These are phyloP conservation scores for Dryas octopetala DNA, from an alignment of 306 rosid genomes.

Conservation along the genomic window DNA sequence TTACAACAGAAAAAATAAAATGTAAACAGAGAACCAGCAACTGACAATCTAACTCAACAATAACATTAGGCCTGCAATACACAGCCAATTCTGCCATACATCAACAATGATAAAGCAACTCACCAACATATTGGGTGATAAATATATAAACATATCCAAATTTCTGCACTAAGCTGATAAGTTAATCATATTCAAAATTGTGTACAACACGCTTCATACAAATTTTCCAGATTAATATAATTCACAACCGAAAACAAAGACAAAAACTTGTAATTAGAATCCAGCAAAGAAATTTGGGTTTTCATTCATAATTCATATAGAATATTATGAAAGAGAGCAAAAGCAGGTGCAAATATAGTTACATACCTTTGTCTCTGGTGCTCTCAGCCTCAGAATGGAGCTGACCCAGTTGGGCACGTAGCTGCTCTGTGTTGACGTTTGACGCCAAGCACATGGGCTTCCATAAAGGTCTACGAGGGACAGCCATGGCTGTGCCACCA, in stretches of 20 bases:
- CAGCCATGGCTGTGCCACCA: slow-evolving; percentile 36
- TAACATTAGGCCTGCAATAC: neutral
- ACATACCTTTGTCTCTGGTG: slow-evolving; percentile 68
- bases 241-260: neutral
- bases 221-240: neutral
- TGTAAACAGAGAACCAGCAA: neutral
- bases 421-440: slow-evolving; percentile 47
- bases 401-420: slow-evolving; percentile 68
- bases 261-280: neutral
- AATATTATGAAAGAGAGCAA: neutral
- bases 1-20: neutral
- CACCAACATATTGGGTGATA: neutral
- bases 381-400: slow-evolving; percentile 72
- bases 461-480: slow-evolving; percentile 34
- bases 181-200: neutral
- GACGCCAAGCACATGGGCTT: slow-evolving; percentile 45
- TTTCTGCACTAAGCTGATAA: neutral
- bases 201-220: neutral
- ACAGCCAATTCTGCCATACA: neutral
- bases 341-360: neutral
- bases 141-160: neutral
- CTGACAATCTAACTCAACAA: neutral
- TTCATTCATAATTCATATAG: neutral
- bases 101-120: neutral
- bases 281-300: neutral